Evolutionary conservation across 345 rosid species (phyloP), one percentile per base, ranked within the genome.

Genomic region (Firmiana major): DNA sequence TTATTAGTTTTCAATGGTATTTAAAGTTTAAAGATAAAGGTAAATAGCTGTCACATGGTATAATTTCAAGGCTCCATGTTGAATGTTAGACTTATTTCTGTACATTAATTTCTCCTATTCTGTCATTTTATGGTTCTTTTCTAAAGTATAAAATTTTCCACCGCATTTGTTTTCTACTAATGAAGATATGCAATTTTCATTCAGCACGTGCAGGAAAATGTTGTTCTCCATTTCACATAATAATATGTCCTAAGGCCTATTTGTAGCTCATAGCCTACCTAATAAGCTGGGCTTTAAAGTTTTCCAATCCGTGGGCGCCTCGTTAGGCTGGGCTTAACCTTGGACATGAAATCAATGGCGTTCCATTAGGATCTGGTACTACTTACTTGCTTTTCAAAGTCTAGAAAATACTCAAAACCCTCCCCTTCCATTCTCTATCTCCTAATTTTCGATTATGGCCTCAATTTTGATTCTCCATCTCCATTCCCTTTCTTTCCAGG

Each of bases 401-500:
- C n/a, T n/a, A n/a, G n/a, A n/a, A n/a, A n/a, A n/a, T n/a, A n/a
- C n/a, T n/a, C n/a, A n/a, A n/a, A n/a, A n/a, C n/a, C n/a, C n/a
- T n/a, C n/a, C n/a, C n/a, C n/a, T n/a, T n/a, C n/a, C n/a, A n/a
- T n/a, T n/a, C n/a, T n/a, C n/a, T n/a, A n/a, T n/a, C n/a, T n/a
- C n/a, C n/a, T n/a, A n/a, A n/a, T n/a, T n/a, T n/a, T n/a, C n/a
- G n/a, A n/a, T n/a, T n/a, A n/a, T 88, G 89, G 83, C 91, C 1
- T 79, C 91, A 59, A 71, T 82, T 82, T 81, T 81, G 83, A 72
- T 75, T 83, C 80, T 85, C 62, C 85, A 77, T 16, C 85, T 79
- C 71, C 77, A 81, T 22, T 75, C 86, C 64, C 82, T 81, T 73
- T 74, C 26, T 76, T 76, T 74, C 49, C 82, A 82, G 84, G 89